Percentiles rank a stretch among this genome's conserved stretches.
These are phyloP conservation scores for Phytopythium kandeliae DNA, from an alignment of 352 stramenopile species.

Conservation along the genomic window DNA sequence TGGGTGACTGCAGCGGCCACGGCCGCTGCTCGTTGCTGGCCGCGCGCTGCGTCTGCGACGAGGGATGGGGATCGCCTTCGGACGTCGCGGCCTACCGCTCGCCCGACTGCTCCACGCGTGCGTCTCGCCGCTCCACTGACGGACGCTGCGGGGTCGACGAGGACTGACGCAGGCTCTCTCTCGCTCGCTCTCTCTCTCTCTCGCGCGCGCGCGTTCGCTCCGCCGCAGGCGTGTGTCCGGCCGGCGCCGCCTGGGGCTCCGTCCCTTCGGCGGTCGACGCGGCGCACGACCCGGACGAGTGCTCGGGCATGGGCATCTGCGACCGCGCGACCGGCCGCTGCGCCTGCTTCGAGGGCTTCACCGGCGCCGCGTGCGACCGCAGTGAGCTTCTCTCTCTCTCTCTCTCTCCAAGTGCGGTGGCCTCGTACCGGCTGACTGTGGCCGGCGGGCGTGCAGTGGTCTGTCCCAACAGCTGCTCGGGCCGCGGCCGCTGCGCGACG, in stretches of 20 bases:
- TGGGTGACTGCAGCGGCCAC: slow-evolving; percentile 84
- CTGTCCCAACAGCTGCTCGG: slow-evolving; percentile 69
- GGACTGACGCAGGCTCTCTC: no score
- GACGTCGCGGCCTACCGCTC: slow-evolving; percentile 73
- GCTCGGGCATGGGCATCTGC: slow-evolving; percentile 84
- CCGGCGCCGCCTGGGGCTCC: slow-evolving; percentile 44
- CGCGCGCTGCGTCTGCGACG: slow-evolving; percentile 54
- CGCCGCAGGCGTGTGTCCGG: slow-evolving; percentile 44
- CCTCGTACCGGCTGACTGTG: no score
- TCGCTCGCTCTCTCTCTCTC: no score
- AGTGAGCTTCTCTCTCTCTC: slow-evolving; percentile 14
- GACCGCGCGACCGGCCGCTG: slow-evolving; percentile 68
- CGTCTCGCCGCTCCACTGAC: slow-evolving; percentile 12
- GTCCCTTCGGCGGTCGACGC: slow-evolving; percentile 31
- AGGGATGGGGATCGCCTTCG: slow-evolving; percentile 45
- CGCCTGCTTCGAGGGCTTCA: slow-evolving; percentile 78
- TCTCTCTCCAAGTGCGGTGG: no score
- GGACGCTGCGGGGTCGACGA: no score
- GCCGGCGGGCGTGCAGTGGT: no score
- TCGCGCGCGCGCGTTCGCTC: no score
- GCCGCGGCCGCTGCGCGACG: slow-evolving; percentile 68
- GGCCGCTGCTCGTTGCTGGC: slow-evolving; percentile 69
- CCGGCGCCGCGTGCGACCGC: slow-evolving; percentile 74
- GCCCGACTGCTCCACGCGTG: slow-evolving; percentile 75
- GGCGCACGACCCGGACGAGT: slow-evolving; percentile 64